Base-by-base conservation (phyloP, 495 filamentous ascomycete genomes). In the Daldinia decipiens region DNA sequence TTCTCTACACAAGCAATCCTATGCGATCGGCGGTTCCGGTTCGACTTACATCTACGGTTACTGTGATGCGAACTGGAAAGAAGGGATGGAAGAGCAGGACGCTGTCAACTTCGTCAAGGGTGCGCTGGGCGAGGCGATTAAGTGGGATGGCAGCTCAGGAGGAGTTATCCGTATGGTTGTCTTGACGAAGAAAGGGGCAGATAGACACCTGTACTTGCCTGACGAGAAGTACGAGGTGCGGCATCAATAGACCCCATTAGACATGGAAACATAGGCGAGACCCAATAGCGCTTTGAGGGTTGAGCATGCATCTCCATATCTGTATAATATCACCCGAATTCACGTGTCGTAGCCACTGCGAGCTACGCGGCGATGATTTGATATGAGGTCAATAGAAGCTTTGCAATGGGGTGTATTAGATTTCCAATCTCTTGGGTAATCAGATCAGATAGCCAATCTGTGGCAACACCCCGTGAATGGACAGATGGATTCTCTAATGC, bases 1-100 rank as follows among this genome's bases (percentile, higher is more conserved):
- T 59, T 98, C 95, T 29, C 88, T 99, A 67, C 95, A 99, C 88
- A 97, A 97, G 84, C 94, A 98, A 80, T 76, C 94, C 12, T 99
- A 97, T 75, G 87, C 96, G 40, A 99, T 99, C 70, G 95, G 96
- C 71, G 95, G 95, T 57, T 98, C 94, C 8, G 95, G 95, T 13
- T 98, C 95, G 73, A 98, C 95, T 55, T 99, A 98, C 84, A 99
- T 99, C 81, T 98, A 97, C 84, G 95, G 95, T 70, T 98, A 94
- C 84, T 98, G 95, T 78, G 94, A 99, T 79, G 90, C 94, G 56
- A 87, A 99, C 85, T 99, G 95, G 95, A 90, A 87, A 76, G 96
- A 98, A 78, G 88, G 89, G 72, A 98, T 99, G 94, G 91, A 91
- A 26, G 95, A 99, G 85, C 85, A 87, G 45, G 93, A 97, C 66